These are phyloP conservation scores for Entomortierella beljakovae DNA, from an alignment of 192 early-diverging fungal genomes.

Conservation along the genomic window DNA sequence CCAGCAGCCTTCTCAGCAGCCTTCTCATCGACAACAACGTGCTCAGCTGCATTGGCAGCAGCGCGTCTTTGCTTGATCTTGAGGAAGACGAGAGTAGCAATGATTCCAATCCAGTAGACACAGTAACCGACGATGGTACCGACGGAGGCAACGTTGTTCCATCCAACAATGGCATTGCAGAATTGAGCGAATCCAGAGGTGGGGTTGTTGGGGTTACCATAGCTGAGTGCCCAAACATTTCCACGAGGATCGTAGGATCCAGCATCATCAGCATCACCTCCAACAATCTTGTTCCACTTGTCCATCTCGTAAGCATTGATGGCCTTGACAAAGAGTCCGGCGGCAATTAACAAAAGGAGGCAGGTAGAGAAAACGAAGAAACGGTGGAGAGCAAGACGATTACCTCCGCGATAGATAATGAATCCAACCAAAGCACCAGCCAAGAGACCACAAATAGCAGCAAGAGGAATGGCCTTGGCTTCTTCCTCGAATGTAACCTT, in stretches of 20 bases:
- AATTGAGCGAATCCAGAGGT: constrained; percentile 71
- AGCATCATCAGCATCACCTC: constrained; percentile 74
- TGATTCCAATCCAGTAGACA: constrained; percentile 79
- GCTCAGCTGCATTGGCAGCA: constrained; percentile 11
- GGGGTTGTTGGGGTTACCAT: constrained; percentile 68
- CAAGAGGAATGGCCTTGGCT: constrained; percentile 81
- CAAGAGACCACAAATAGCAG: constrained; percentile 78
- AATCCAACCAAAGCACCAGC: constrained; percentile 77
- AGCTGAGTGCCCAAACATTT: constrained; percentile 70
- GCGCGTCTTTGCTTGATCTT: constrained; percentile 51
- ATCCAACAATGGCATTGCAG: constrained; percentile 82
- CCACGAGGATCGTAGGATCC: constrained; percentile 64
- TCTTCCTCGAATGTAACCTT: constrained; percentile 71
- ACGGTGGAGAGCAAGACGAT: constrained; percentile 74
- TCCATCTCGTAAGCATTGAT: constrained; percentile 77
- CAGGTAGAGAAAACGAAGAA: constrained; percentile 83
- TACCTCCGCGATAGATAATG: constrained; percentile 79
- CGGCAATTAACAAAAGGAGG: constrained; percentile 83
- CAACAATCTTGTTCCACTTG: constrained; percentile 70
- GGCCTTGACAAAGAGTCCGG: constrained; percentile 79
- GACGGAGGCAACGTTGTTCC: constrained; percentile 79
- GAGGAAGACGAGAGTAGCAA: constrained; percentile 60
- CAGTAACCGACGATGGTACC: constrained; percentile 83
- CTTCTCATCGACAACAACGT: constrained; percentile 27
- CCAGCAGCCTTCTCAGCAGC: constrained; percentile 25